Base-by-base conservation (phyloP, 2,329 filamentous ascomycete species). In the Ophiocordyceps camponoti-floridani region DNA sequence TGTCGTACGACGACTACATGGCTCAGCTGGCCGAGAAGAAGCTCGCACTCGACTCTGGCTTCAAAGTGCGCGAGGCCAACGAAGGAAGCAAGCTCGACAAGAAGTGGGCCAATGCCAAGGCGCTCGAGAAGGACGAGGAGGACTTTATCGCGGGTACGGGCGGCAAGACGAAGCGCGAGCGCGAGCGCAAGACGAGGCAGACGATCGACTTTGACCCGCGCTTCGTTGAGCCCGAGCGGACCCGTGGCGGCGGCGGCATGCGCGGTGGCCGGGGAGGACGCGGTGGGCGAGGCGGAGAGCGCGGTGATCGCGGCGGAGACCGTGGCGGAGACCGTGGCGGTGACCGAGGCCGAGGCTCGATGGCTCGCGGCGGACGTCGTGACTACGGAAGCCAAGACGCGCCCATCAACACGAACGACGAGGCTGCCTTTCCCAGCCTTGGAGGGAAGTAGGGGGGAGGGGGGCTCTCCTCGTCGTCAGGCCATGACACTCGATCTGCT, bases 141-240 rank as follows among this genome's bases (percentile, higher is more conserved):
- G 78, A 82, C 55, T 95, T 84, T 76, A 82, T 94, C 60, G 67
- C 82, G 57, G 79, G 73, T 55, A 64, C 73, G 53, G 72, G 70
- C 50, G 82, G 81, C 68, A 95, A 95, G 81, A 66, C 77, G 63
- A 73, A 76, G 71, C 84, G 84, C 61, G 79, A 89, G 71, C 85
- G 86, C 61, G 82, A 89, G 72, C 82, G 83, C 70, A 91, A 91
- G 77, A 76, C 83, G 69, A 95, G 95, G 82, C 77, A 84, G 65
- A 66, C 83, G 62, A 63, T 96, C 57, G 86, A 94, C 59, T 84
- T 95, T 53, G 88, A 94, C 65, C 78, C 87, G 69, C 77, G 83
- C 60, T 86, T 75, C 62, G 73, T 84, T 55, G 84, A 89, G 69
- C 72, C 75, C 47, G 72, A 79, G 54, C 75, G 77, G 51, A 57